A percentile compares a stretch with the other conserved stretches of the same genome.
Evolutionary conservation across 2,329 filamentous ascomycete genomes (phyloP).

Genomic region (Ophiocordyceps sinensis): DNA sequence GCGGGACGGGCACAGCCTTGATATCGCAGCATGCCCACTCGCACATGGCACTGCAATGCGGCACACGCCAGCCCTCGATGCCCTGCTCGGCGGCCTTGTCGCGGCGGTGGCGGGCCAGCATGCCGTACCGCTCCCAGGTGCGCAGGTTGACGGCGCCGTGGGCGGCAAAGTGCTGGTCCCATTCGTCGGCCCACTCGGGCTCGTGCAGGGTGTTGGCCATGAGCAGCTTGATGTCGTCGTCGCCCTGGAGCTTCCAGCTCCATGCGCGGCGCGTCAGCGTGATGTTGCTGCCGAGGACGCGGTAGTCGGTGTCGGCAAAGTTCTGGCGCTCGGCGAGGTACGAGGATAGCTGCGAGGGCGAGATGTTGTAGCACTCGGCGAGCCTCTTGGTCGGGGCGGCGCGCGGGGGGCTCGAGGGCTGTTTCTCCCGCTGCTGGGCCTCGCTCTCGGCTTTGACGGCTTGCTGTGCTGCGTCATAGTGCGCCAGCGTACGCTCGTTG

Average conservation of each 20-base stretch:
- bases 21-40: conserved; percentile 4
- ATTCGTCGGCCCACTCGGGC: conserved; percentile 7
- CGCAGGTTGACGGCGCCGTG: conserved; percentile 8
- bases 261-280: conserved; percentile 6
- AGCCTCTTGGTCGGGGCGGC: neutral
- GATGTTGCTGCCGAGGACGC: conserved; percentile 6
- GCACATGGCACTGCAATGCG: conserved; percentile 3
- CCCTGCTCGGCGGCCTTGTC: conserved; percentile 3
- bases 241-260: conserved; percentile 5
- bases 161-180: conserved; percentile 11
- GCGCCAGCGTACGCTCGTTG: no score
- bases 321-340: conserved; percentile 2
- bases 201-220: conserved; percentile 9
- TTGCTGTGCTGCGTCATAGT: no score
- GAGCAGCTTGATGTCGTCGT: conserved; percentile 7
- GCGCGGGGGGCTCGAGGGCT: neutral
- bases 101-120: conserved; percentile 9
- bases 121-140: conserved; percentile 12
- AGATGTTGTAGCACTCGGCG: conserved; percentile 3
- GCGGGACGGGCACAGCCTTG: conserved; percentile 1
- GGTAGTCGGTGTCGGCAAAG: conserved; percentile 3
- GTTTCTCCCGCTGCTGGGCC: neutral
- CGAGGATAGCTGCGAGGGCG: conserved; percentile 3
- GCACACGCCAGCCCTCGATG: conserved; percentile 1
- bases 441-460: no score